Evolutionary conservation across 2,329 filamentous ascomycete species (phyloP).

Genomic region (Basipetospora chlamydospora): DNA sequence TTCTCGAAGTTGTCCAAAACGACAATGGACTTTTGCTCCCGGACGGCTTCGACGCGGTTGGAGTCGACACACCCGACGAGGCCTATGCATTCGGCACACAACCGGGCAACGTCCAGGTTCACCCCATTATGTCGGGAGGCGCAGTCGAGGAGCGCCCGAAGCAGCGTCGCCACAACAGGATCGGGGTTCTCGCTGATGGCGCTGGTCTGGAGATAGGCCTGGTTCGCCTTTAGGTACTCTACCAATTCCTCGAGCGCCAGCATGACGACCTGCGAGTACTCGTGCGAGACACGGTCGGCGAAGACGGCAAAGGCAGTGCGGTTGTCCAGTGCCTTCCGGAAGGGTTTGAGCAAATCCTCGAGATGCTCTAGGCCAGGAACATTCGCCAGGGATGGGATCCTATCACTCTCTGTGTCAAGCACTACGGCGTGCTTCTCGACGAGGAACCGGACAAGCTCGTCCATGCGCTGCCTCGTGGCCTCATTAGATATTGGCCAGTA

Average conservation of each 20-base stretch:
- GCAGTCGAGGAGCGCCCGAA: slow-evolving; percentile 71
- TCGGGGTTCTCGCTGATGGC: slow-evolving; percentile 75
- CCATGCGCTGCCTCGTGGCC: slow-evolving; percentile 42
- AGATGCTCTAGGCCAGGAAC: slow-evolving; percentile 57
- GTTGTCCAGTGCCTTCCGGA: slow-evolving; percentile 52
- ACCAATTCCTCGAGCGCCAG: slow-evolving; percentile 68
- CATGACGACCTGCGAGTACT: slow-evolving; percentile 73
- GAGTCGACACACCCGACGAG: slow-evolving; percentile 85
- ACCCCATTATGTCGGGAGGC: slow-evolving; percentile 63
- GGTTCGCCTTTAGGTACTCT: slow-evolving; percentile 56
- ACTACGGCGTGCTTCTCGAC: slow-evolving; percentile 46
- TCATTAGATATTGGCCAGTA: slow-evolving; percentile 60
- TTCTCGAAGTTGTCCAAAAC: slow-evolving; percentile 76
- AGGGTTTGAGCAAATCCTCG: slow-evolving; percentile 46
- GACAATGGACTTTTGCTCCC: slow-evolving; percentile 70
- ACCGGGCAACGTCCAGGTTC: slow-evolving; percentile 49
- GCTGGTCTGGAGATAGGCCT: slow-evolving; percentile 64
- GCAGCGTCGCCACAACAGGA: slow-evolving; percentile 53
- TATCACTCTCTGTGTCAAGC: slow-evolving; percentile 53
- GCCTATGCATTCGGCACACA: slow-evolving; percentile 73
- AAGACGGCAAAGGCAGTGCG: slow-evolving; percentile 41
- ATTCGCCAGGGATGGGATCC: slow-evolving; percentile 61
- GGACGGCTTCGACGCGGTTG: slow-evolving; percentile 68
- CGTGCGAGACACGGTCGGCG: slow-evolving; percentile 58
- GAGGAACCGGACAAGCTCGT: slow-evolving; percentile 49